Evolutionary conservation across 108 stramenopile genomes (phyloP), one percentile per base, ranked within the genome.

Genomic region (Cyclotella baltica): DNA sequence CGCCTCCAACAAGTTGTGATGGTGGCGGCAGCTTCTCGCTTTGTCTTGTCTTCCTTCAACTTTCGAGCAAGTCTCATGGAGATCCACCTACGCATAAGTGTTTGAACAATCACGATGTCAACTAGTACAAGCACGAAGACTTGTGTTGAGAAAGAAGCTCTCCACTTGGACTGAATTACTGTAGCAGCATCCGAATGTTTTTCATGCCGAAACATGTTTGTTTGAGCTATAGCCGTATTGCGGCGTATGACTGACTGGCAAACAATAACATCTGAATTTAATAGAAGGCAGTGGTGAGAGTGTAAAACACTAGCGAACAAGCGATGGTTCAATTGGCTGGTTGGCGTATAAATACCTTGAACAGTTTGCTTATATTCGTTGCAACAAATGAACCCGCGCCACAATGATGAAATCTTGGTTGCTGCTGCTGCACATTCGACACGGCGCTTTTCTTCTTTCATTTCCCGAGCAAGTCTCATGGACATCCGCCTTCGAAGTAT

Each of bases 141-240:
- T 6, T 40, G 2, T 13, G 6, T 15, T 4, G 63, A 1, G 22
- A 40, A 2, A 25, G 19, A 29, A 13, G 23, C 36, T 23, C 40
- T 43, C 63, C 63, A 64, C 15, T 13, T 43, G 6, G 40, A 23
- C 63, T 64, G 63, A 13, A 64, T 64, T 22, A 22, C 16, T 10
- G 25, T 43, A 16, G 63, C 63, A 30, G 31, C 33, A 11, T 30
- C 11, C 31, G 23, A 2, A 23, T 0, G 20, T 38, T 27, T 64
- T 38, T 43, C 29, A 15, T 40, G 25, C 18, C 38, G 63, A 10
- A 40, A 16, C 0, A 11, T n/a, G 5, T 34, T 19, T 19, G 2
- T 9, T 34, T 36, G 31, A 8, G 8, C 16, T 62, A 1, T 33
- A 6, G 61, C 61, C 0, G 6, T 34, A 33, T 2, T 16, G 61